Percentiles rank a stretch among this genome's conserved stretches.
Evolutionary conservation across 2,329 filamentous ascomycete species (phyloP).

Genomic region (Arthroderma sp.): DNA sequence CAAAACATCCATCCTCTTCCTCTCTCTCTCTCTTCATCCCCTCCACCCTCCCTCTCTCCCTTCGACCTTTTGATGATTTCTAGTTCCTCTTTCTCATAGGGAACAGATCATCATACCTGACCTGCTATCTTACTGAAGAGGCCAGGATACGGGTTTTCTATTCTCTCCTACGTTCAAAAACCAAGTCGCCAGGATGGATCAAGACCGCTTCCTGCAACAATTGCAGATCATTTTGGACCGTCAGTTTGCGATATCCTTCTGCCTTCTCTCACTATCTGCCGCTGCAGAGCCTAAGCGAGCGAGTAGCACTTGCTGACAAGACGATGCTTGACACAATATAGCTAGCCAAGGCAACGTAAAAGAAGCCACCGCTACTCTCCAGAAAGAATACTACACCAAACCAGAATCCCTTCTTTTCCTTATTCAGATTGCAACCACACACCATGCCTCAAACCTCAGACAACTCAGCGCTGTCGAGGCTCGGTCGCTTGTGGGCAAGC

Average conservation of each 20-base stretch:
- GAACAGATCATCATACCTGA: not conserved
- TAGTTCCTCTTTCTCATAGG: constrained; percentile 10
- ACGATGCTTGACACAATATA: constrained; percentile 23
- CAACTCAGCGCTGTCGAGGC: constrained; percentile 89
- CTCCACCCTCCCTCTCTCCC: constrained; percentile 6
- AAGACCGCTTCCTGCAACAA: constrained; percentile 72
- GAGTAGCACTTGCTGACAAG: too few species aligned
- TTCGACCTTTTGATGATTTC: constrained; percentile 11
- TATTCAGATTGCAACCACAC: constrained; percentile 74
- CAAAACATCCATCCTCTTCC: not conserved
- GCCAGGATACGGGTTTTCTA: too few species aligned
- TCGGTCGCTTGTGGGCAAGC: constrained; percentile 66
- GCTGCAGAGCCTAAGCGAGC: too few species aligned
- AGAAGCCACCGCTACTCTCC: constrained; percentile 75
- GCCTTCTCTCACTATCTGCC: not conserved
- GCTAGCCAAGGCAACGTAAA: constrained; percentile 84
- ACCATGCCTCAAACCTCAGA: constrained; percentile 57
- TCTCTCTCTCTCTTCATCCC: constrained; percentile 2
- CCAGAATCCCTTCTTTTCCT: constrained; percentile 74
- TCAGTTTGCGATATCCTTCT: constrained; percentile 36
- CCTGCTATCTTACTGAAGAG: too few species aligned
- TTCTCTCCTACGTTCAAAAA: too few species aligned
- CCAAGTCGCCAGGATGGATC: constrained; percentile 47
- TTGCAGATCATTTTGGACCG: constrained; percentile 78
- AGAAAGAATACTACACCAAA: constrained; percentile 84